Conservation (phyloP, 805 yeast genomes). For the Candida maris region DNA sequence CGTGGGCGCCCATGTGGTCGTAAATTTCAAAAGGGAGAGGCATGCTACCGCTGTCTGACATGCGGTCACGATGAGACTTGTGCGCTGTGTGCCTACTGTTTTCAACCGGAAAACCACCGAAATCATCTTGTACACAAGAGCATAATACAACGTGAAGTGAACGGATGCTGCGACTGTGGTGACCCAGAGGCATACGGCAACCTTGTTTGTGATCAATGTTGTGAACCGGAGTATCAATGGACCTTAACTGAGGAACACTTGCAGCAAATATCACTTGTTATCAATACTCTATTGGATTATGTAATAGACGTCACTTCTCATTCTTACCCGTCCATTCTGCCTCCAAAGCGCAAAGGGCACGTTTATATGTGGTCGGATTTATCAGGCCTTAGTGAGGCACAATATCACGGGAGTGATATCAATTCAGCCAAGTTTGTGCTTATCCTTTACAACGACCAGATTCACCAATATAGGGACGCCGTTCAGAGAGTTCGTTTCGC, state of each 20-base stretch:
- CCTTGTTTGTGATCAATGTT: constrained; percentile 46
- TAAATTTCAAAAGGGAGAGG: constrained; percentile 73
- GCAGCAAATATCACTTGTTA: constrained; percentile 35
- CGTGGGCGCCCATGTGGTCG: constrained; percentile 70
- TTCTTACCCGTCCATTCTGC: constrained; percentile 37
- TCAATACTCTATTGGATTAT: constrained; percentile 52
- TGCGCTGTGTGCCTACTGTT: constrained; percentile 78
- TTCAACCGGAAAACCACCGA: constrained; percentile 59
- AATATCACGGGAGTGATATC: constrained; percentile 43
- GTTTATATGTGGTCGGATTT: constrained; percentile 24
- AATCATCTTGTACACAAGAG: constrained; percentile 70
- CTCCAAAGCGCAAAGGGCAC: constrained; percentile 22
- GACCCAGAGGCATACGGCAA: constrained; percentile 79
- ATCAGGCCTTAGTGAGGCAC: constrained; percentile 29
- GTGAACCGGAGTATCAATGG: constrained; percentile 2
- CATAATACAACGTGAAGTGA: constrained; percentile 60
- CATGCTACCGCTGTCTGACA: constrained; percentile 71
- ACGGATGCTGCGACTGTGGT: constrained; percentile 88
- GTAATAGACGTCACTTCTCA: constrained; percentile 57
- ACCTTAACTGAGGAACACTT: constrained; percentile 40
- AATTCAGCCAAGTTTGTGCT: constrained; percentile 51
- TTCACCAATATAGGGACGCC: constrained; percentile 72
- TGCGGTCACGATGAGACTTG: constrained; percentile 81
- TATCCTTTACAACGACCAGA: constrained; percentile 73
- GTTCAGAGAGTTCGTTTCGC: constrained; percentile 59